phyloP scores from a whole-genome alignment of 768 basidiomycete genomes.

The Serendipita sp. region DNA sequence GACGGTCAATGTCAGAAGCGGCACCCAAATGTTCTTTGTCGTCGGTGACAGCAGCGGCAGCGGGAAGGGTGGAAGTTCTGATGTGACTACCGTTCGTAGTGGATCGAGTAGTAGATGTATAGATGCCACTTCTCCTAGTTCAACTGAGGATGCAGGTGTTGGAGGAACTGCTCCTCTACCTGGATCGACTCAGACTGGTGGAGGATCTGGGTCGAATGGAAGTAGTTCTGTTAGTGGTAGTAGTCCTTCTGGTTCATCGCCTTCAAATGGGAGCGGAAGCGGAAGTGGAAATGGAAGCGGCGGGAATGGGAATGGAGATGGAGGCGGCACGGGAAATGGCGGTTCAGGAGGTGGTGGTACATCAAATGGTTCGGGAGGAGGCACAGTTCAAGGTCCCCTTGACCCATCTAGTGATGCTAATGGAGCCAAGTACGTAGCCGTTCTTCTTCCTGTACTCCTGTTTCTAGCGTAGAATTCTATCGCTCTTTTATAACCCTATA shows the following conservation, averaged over 20 bases:
- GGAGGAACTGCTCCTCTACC: neutral
- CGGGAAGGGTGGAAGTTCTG: conserved; percentile 43
- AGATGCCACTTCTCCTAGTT: conserved; percentile 6
- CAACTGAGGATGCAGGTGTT: conserved; percentile 4
- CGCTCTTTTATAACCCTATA: neutral
- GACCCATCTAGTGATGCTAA: neutral
- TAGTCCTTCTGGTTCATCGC: neutral
- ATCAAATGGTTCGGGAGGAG: neutral
- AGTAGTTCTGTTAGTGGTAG: neutral
- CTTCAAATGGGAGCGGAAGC: neutral
- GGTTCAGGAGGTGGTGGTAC: neutral
- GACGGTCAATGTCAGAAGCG: conserved; percentile 46
- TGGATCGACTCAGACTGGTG: neutral
- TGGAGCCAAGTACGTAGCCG: conserved; percentile 4
- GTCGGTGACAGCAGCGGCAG: conserved; percentile 51
- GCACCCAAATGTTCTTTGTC: conserved; percentile 49
- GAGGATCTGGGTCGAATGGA: neutral
- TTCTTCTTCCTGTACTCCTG: neutral
- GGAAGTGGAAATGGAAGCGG: neutral
- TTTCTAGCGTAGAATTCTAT: no score
- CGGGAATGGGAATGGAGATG: neutral
- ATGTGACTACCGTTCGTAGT: conserved; percentile 7
- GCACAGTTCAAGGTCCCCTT: neutral
- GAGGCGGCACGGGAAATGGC: neutral
- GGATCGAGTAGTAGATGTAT: conserved; percentile 4